These are phyloP conservation scores for Ophiostoma novo-ulmi DNA, from an alignment of 2,329 filamentous ascomycete genomes.

Conservation along the genomic window DNA sequence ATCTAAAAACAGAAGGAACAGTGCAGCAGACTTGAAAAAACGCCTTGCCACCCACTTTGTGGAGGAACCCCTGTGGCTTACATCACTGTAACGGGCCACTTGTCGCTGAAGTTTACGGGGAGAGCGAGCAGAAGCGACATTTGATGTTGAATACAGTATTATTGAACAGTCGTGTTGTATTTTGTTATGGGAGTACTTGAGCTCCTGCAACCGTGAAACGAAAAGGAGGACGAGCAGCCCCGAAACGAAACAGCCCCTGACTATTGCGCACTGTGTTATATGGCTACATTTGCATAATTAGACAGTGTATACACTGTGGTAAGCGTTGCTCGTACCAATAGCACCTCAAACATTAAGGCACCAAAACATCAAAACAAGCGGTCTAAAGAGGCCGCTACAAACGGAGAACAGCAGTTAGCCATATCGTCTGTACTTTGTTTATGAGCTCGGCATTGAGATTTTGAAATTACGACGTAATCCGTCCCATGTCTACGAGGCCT, in stretches of 20 bases:
- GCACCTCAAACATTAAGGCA: neutral
- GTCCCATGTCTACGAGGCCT: slow-evolving; percentile 1
- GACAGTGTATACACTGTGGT: neutral
- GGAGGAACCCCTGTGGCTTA: slow-evolving; percentile 12
- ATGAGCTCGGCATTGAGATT: neutral
- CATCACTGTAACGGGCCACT: neutral
- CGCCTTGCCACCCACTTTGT: slow-evolving; percentile 20
- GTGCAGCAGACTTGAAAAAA: slow-evolving; percentile 18
- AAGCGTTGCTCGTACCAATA: neutral
- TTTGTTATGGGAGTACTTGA: no score
- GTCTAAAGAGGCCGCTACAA: neutral
- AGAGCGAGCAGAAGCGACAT: neutral
- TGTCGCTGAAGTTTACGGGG: neutral
- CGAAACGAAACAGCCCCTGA: slow-evolving; percentile 4
- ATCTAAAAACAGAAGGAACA: neutral
- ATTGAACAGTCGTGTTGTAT: no score
- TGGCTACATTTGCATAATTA: no score
- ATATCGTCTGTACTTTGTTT: neutral
- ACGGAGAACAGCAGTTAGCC: neutral
- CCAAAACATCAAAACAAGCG: neutral
- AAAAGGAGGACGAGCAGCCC: neutral
- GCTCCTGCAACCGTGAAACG: neutral
- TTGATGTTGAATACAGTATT: neutral
- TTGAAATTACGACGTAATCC: neutral
- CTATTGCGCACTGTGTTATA: neutral